Evolutionary conservation across 2,329 filamentous ascomycete species (phyloP).

Genomic region (Drechslerella coelobrocha): DNA sequence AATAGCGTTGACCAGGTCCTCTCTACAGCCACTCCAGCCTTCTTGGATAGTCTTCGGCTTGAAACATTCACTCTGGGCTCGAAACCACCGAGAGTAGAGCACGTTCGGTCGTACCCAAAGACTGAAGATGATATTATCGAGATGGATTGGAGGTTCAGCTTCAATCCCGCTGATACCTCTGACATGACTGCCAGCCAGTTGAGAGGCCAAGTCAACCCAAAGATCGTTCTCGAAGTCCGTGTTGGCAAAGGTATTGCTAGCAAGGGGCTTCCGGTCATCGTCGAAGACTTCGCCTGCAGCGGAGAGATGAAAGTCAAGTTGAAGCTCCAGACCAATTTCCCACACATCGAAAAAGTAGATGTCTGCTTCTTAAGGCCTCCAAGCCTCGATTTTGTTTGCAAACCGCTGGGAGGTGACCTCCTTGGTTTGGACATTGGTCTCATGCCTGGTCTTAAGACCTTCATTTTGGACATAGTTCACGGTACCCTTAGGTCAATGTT

Average conservation of each 20-base stretch:
- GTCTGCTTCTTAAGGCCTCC: slow-evolving; percentile 92
- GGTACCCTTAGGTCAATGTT: slow-evolving; percentile 94
- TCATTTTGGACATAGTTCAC: slow-evolving; percentile 96
- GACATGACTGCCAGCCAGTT: slow-evolving; percentile 90
- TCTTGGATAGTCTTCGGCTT: slow-evolving; percentile 90
- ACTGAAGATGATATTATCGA: slow-evolving; percentile 92
- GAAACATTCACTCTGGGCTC: slow-evolving; percentile 92
- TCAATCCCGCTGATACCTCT: slow-evolving; percentile 90
- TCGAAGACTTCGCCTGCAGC: slow-evolving; percentile 95
- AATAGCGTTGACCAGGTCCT: slow-evolving; percentile 94
- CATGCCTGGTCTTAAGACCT: slow-evolving; percentile 88
- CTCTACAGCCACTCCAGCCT: slow-evolving; percentile 86
- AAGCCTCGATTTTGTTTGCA: slow-evolving; percentile 94
- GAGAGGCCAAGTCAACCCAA: slow-evolving; percentile 95
- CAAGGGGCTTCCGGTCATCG: slow-evolving; percentile 95
- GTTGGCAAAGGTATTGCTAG: slow-evolving; percentile 96
- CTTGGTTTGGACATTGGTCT: slow-evolving; percentile 99
- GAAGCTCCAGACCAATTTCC: slow-evolving; percentile 94
- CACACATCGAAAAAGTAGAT: slow-evolving; percentile 91
- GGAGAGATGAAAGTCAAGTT: slow-evolving; percentile 97
- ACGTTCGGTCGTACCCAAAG: slow-evolving; percentile 97
- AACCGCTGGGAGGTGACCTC: slow-evolving; percentile 91
- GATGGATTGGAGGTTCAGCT: slow-evolving; percentile 99
- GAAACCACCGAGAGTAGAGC: slow-evolving; percentile 93
- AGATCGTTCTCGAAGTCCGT: slow-evolving; percentile 91